Base-by-base conservation (phyloP, 2,329 filamentous ascomycete genomes). In the Pseudogymnoascus sp. region DNA sequence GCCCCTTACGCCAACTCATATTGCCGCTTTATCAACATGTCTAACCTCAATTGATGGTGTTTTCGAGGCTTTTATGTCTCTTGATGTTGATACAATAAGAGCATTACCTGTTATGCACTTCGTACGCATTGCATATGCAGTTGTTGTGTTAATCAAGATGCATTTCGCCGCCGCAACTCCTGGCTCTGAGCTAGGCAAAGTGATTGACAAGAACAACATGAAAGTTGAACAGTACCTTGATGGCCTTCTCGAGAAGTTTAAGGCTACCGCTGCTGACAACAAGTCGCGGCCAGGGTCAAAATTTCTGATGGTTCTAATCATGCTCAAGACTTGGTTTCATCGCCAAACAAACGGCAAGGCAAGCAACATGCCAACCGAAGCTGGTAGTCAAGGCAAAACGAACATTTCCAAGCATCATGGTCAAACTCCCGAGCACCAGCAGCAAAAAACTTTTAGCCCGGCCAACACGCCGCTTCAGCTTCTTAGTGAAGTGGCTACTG, bases 201-300 rank as follows among this genome's bases (percentile, higher is more conserved):
- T 91, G 15, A 85, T 92, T 63, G 79, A 84, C 64, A 82, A 82
- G 63, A 80, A 85, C 59, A 79, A 85, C 64, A 80, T 92, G 73
- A 83, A 84, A 62, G 74, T 81, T 13, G 79, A 83, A 64, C 76
- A 81, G 59, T 87, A 90, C 68, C 77, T 95, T 2, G 84, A 89
- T 63, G 78, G 77, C n/a, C 75, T 92, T 18, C 80, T 90, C 1
- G 79, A 83, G 1, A 84, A 86, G 65, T 87, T 92, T 66, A 78
- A 79, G 61, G 77, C 79, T 37, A 79, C 84, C 0, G 85, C 85
- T 0, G 81, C 81, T 3, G 79, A 80, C 0, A 82, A 86, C 57
- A 81, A 79, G 61, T 88, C 82, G 45, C 78, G 85, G 1, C 83
- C 85, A 0, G 82, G 86, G 0, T 77, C 79, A 57, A 90, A 89